Evolutionary conservation across 2,329 filamentous ascomycete genomes (phyloP).

Genomic region (Clonostachys byssicola): DNA sequence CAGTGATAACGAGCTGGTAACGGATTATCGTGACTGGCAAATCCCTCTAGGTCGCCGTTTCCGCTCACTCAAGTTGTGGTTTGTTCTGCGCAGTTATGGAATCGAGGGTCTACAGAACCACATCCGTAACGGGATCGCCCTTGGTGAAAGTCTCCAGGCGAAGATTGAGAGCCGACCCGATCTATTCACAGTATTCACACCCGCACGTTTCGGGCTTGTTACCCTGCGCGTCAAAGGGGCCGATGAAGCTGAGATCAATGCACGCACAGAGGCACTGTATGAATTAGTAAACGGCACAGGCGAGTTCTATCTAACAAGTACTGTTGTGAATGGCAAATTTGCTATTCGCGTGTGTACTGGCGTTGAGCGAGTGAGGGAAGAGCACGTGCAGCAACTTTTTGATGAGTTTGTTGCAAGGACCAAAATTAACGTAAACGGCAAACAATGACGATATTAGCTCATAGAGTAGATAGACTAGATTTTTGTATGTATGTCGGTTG

Average conservation of each 20-base stretch:
- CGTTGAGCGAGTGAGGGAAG: constrained; percentile 61
- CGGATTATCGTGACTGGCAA: constrained; percentile 96
- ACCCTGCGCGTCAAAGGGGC: constrained; percentile 60
- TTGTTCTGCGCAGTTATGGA: constrained; percentile 82
- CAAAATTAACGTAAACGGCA: too few relatives aligned
- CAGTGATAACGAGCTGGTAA: constrained; percentile 79
- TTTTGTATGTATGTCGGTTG: too few relatives aligned
- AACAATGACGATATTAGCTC: too few relatives aligned
- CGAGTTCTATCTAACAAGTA: constrained; percentile 79
- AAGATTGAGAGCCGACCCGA: constrained; percentile 57
- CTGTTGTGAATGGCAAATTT: constrained; percentile 67
- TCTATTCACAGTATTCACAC: constrained; percentile 71
- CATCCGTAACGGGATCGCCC: constrained; percentile 61
- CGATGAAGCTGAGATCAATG: constrained; percentile 53
- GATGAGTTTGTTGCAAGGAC: too few relatives aligned
- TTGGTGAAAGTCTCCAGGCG: constrained; percentile 67
- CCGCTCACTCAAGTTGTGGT: constrained; percentile 90
- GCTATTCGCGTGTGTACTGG: constrained; percentile 79
- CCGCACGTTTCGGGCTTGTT: constrained; percentile 73
- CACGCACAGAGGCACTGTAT: constrained; percentile 69
- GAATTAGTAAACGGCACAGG: constrained; percentile 70
- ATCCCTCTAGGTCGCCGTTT: constrained; percentile 89
- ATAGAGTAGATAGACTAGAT: too few relatives aligned
- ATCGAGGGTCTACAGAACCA: constrained; percentile 70
- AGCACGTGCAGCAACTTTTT: constrained; percentile 71